phyloP scores from a whole-genome alignment of 192 early-diverging fungal species.

The Coemansia sp. region DNA sequence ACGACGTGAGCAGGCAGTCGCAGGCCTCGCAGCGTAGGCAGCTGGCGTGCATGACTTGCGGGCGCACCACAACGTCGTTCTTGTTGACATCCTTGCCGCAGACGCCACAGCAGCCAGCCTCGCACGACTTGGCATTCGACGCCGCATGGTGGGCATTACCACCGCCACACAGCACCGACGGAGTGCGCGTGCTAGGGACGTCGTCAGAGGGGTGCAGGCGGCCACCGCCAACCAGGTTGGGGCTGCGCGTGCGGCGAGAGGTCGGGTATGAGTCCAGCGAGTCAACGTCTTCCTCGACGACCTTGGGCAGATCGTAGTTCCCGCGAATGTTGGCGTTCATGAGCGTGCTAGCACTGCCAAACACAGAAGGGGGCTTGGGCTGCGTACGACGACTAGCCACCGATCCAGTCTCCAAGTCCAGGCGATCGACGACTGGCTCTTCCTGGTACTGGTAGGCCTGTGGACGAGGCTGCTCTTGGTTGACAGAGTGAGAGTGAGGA shows the following conservation, averaged over 20 bases:
- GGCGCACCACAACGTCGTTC: constrained; percentile 45
- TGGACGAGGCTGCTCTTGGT: constrained; percentile 10
- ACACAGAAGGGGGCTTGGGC: constrained; percentile 31
- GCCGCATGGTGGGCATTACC: constrained; percentile 20
- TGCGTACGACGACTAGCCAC: constrained; percentile 42
- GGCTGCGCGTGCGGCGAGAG: constrained; percentile 25
- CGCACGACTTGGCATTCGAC: constrained; percentile 16
- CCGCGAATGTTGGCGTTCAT: constrained; percentile 32
- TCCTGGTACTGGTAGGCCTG: constrained; percentile 21
- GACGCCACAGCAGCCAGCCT: constrained; percentile 46
- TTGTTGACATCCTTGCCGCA: constrained; percentile 45
- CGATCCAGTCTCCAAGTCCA: constrained; percentile 44
- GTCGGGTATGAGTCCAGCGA: constrained; percentile 46
- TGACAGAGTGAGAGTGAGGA: constrained; percentile 43
- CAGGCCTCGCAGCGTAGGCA: constrained; percentile 54
- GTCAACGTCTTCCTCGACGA: constrained; percentile 53
- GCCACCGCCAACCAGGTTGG: constrained; percentile 40
- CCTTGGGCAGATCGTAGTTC: constrained; percentile 43
- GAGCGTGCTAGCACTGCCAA: constrained; percentile 52
- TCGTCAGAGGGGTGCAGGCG: neutral
- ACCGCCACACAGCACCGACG: constrained; percentile 37
- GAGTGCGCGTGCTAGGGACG: constrained; percentile 6
- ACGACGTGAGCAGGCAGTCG: constrained; percentile 49
- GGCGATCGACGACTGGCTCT: constrained; percentile 42
- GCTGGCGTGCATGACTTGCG: constrained; percentile 52